Percentiles rank a stretch among this genome's conserved stretches.
These are phyloP conservation scores for Boletus holoroseus DNA, from an alignment of 1,284 basidiomycete species.

Conservation along the genomic window DNA sequence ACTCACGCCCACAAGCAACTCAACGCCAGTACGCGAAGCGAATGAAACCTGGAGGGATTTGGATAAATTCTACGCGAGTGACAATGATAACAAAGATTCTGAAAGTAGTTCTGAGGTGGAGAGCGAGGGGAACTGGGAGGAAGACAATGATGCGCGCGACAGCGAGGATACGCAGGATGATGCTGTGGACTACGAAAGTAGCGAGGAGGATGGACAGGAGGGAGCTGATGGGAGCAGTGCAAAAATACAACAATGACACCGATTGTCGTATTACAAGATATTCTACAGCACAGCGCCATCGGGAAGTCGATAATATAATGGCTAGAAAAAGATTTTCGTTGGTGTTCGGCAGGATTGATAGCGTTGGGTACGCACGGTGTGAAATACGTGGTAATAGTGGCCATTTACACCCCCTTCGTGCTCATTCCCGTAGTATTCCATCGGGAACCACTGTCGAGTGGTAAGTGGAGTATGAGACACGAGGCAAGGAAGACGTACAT, in stretches of 20 bases:
- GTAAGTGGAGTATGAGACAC: background rate
- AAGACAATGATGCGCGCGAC: slow-evolving; percentile 33
- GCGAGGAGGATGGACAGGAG: slow-evolving; percentile 18
- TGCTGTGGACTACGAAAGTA: slow-evolving; percentile 24
- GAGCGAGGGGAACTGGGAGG: slow-evolving; percentile 30
- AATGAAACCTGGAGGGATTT: slow-evolving; percentile 54
- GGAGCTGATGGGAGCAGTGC: slow-evolving; percentile 4
- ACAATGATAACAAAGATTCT: slow-evolving; percentile 23
- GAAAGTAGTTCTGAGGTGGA: slow-evolving; percentile 24
- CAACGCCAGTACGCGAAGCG: slow-evolving; percentile 40
- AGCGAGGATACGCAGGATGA: slow-evolving; percentile 33
- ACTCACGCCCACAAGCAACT: slow-evolving; percentile 46
- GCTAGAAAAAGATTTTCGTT: slow-evolving; percentile 36
- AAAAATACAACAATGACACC: slow-evolving; percentile 12
- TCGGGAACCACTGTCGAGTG: slow-evolving; percentile 62
- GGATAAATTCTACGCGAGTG: slow-evolving; percentile 62
- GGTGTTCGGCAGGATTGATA: background rate
- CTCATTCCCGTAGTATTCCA: slow-evolving; percentile 58
- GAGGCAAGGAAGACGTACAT: slow-evolving; percentile 41
- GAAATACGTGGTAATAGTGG: slow-evolving; percentile 73
- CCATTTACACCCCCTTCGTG: slow-evolving; percentile 55
- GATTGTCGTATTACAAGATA: slow-evolving; percentile 15
- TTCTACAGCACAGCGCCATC: slow-evolving; percentile 44
- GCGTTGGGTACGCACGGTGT: slow-evolving; percentile 45
- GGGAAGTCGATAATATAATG: slow-evolving; percentile 63